Base-by-base conservation (phyloP, 768 basidiomycete species). In the Cystofilobasidium bisporidii region DNA sequence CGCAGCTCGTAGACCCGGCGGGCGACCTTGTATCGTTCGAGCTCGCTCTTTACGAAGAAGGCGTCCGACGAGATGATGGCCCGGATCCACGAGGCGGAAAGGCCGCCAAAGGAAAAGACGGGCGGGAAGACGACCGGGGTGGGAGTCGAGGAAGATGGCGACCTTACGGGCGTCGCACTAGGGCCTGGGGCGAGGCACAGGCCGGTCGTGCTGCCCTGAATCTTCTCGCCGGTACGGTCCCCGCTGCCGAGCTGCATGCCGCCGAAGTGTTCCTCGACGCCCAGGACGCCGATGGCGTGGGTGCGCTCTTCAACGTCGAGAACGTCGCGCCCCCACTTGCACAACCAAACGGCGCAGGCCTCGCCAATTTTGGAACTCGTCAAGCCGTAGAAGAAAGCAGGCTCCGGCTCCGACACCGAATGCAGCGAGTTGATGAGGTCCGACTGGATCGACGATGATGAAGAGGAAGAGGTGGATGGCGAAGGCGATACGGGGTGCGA, bases 301-400 rank as follows among this genome's bases (percentile, higher is more conserved):
- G 53, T 56, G 48, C 76, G 77, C 71, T 85, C 82, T 73, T 90
- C 88, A 38, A 82, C 80, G 12, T 74, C 73, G n/a, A 94, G 81
- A 70, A 94, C 81, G 74, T 96, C 91, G 17, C 78, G 75, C 0
- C 86, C 89, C 92, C 92, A 97, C 53, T 89, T 81, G 0, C 86
- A 82, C 22, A 96, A 80, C 91, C 91, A 97, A 75, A 87, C 89
- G 2, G 83, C 83, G 71, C 87, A 86, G 0, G 89, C 87, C 77
- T 94, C 91, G 17, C 92, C 92, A 65, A 96, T 89, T 79, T 90
- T 93, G 77, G 91, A 85, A 0, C 88, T 88, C 14, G 91, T 81
- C n/a, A 84, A 81, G n/a, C 91, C 92, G 73, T 96, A 94, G 72
- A 85, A 87, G 41, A 78, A 69, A 14, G 38, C 11, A 1, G 41